Conservation (phyloP, 441 rosid genomes). For the Croton laevigatus region DNA sequence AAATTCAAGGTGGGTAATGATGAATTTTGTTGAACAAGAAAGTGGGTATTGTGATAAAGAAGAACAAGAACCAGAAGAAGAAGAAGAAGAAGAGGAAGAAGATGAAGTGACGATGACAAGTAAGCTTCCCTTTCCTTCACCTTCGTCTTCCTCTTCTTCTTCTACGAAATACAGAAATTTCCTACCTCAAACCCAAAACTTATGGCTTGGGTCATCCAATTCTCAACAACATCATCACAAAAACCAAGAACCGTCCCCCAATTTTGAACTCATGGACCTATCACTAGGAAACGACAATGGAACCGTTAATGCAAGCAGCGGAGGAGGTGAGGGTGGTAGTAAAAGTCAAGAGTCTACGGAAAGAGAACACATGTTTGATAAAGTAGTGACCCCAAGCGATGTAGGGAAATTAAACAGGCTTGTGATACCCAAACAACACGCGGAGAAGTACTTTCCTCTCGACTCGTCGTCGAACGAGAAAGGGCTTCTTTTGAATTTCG, state of each 20-base stretch:
- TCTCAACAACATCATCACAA: constrained; percentile 25
- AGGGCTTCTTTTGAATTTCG: constrained; percentile 82
- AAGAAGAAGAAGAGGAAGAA: constrained; percentile 31
- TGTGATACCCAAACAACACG: constrained; percentile 94
- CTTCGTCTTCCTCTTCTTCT: constrained; percentile 30
- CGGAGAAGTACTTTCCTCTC: constrained; percentile 88
- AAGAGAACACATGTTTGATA: constrained; percentile 39
- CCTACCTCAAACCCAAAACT: constrained; percentile 22
- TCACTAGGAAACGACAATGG: constrained; percentile 48
- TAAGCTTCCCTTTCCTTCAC: constrained; percentile 27
- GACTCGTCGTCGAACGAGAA: constrained; percentile 71
- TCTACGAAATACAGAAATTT: constrained; percentile 30
- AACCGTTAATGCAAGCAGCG: constrained; percentile 19
- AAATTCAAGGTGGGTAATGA: constrained; percentile 28
- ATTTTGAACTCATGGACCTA: constrained; percentile 48
- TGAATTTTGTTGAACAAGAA: constrained; percentile 37
- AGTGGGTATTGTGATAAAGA: constrained; percentile 28
- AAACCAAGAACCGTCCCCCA: constrained; percentile 22
- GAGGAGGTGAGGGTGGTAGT: constrained; percentile 17
- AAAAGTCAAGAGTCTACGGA: constrained; percentile 19
- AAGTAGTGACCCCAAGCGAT: constrained; percentile 51
- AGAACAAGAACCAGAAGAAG: constrained; percentile 22
- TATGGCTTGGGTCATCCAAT: constrained; percentile 31
- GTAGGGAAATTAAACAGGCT: constrained; percentile 94
- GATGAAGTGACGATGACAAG: constrained; percentile 26